These are phyloP conservation scores for Trichodelitschia bisporula DNA, from an alignment of 495 filamentous ascomycete genomes.

Conservation along the genomic window DNA sequence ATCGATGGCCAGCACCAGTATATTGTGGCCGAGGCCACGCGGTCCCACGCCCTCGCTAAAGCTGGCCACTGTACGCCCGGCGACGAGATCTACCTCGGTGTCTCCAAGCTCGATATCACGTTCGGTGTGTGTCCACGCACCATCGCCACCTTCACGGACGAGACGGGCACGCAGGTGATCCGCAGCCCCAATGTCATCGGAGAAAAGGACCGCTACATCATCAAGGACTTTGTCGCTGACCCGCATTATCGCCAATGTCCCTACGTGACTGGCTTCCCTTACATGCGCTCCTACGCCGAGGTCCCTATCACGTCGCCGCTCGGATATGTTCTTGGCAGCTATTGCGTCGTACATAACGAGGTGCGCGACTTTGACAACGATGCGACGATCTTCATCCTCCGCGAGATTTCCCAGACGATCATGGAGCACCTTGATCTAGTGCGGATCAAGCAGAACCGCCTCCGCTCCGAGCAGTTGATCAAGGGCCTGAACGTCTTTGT, in stretches of 20 bases:
- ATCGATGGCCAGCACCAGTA: slow-evolving; percentile 15
- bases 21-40: slow-evolving; percentile 17
- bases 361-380: slow-evolving; percentile 12
- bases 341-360: slow-evolving; percentile 6
- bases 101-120: slow-evolving; percentile 9
- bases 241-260: slow-evolving; percentile 14
- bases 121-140: slow-evolving; percentile 9
- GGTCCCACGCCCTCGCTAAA: slow-evolving; percentile 6
- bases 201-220: too few relatives aligned
- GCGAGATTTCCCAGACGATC: slow-evolving; percentile 19
- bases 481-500: slow-evolving; percentile 17
- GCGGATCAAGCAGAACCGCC: slow-evolving; percentile 12
- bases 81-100: slow-evolving; percentile 12
- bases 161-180: slow-evolving; percentile 9
- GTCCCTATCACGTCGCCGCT: slow-evolving; percentile 6
- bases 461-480: slow-evolving; percentile 18
- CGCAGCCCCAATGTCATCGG: too few relatives aligned
- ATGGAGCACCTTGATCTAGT: slow-evolving; percentile 21
- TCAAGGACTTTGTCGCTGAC: slow-evolving; percentile 17
- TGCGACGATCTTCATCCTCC: slow-evolving; percentile 15
- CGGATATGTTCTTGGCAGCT: slow-evolving; percentile 9
- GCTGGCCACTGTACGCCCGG: slow-evolving; percentile 2
- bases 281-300: slow-evolving; percentile 9
- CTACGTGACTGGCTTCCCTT: slow-evolving; percentile 3
- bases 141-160: slow-evolving; percentile 7